phyloP scores from a whole-genome alignment of 2,329 filamentous ascomycete species.

The Tolypocladium capitatum region DNA sequence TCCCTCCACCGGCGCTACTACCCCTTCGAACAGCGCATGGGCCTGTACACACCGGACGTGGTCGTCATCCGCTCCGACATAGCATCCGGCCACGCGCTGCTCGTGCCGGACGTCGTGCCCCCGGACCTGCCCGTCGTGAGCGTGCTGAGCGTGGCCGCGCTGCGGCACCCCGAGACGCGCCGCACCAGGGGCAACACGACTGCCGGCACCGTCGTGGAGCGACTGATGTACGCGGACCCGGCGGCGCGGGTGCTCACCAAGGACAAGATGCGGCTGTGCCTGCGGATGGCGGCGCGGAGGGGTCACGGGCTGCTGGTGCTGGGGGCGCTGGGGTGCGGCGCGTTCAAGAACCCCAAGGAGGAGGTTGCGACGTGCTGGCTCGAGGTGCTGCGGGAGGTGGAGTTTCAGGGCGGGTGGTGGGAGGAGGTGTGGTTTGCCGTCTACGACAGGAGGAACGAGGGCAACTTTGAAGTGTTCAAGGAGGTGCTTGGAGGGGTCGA shows the following conservation, averaged over 20 bases:
- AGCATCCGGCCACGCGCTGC: conserved; percentile 30
- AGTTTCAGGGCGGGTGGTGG: conserved; percentile 55
- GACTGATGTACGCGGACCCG: conserved; percentile 24
- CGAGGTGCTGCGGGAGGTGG: conserved; percentile 44
- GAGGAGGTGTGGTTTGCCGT: conserved; percentile 51
- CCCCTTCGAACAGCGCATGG: conserved; percentile 34
- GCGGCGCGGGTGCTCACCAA: conserved; percentile 41
- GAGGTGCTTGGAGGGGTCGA: conserved; percentile 23
- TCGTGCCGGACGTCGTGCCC: conserved; percentile 20
- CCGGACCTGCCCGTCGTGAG: conserved; percentile 36
- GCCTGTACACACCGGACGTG: conserved; percentile 47
- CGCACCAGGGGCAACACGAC: conserved; percentile 7
- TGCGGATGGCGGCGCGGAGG: conserved; percentile 45
- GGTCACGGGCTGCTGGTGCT: conserved; percentile 48
- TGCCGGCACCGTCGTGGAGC: conserved; percentile 11
- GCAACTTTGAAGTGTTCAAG: conserved; percentile 39
- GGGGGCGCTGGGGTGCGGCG: conserved; percentile 57
- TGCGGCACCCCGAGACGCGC: conserved; percentile 25
- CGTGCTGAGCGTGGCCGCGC: conserved; percentile 47
- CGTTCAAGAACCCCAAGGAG: conserved; percentile 46
- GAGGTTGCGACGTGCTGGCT: conserved; percentile 50
- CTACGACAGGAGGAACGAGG: conserved; percentile 27
- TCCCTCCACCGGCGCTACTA: conserved; percentile 37
- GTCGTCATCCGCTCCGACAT: conserved; percentile 42
- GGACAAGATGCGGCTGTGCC: conserved; percentile 46